Conservation (phyloP, 345 rosid genomes). For the Lumnitzera littorea region DNA sequence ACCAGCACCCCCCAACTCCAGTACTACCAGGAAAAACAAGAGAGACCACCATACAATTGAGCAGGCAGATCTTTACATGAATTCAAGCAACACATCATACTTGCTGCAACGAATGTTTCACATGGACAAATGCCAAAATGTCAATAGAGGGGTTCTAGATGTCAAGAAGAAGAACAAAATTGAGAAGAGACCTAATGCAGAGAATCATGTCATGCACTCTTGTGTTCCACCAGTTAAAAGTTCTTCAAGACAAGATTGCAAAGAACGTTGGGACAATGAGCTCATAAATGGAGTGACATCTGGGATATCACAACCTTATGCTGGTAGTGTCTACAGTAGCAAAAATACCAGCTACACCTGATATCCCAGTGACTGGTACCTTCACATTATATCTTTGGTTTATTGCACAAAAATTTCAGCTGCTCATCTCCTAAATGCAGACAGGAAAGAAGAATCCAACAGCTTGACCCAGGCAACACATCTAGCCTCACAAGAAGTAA, state of each 20-base stretch:
- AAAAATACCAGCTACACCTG: not conserved
- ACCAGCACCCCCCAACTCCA: constrained; percentile 12
- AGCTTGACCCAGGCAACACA: constrained; percentile 9
- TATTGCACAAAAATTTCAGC: not conserved
- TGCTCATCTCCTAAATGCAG: constrained; percentile 2
- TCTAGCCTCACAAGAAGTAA: constrained; percentile 27
- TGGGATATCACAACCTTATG: not conserved
- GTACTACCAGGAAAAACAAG: constrained; percentile 36
- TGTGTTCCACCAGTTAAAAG: not conserved
- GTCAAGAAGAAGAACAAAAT: constrained; percentile 5
- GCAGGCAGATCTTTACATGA: constrained; percentile 17
- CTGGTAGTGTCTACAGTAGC: not conserved
- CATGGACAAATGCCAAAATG: constrained; percentile 7
- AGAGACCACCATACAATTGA: constrained; percentile 30
- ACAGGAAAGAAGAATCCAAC: not conserved
- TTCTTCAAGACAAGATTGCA: constrained; percentile 4
- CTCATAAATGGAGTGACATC: not conserved
- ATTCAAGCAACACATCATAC: constrained; percentile 13
- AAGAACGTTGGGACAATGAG: not conserved
- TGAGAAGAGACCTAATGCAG: constrained; percentile 1
- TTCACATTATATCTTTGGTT: constrained; percentile 3
- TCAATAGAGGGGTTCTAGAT: not conserved
- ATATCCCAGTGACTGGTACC: not conserved
- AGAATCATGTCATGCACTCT: not conserved
- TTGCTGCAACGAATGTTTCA: constrained; percentile 15